phyloP scores from a whole-genome alignment of 441 rosid species.

The Lepidium campestre region DNA sequence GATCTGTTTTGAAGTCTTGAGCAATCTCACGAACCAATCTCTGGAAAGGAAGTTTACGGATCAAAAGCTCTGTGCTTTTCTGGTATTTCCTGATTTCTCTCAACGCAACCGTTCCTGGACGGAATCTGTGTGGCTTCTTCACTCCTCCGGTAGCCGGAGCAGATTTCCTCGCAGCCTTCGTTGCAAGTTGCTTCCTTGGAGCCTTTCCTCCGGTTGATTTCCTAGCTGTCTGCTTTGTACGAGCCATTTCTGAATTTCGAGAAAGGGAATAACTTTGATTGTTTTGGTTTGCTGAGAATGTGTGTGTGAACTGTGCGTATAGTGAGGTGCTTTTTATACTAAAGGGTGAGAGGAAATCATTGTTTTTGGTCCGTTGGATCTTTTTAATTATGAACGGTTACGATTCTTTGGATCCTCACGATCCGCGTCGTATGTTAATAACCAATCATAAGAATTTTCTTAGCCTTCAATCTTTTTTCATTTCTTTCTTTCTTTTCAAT shows the following conservation, averaged over 20 bases:
- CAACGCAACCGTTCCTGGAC: constrained; percentile 54
- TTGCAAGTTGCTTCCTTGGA: constrained; percentile 55
- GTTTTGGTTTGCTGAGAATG: not conserved
- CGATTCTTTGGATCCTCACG: not conserved
- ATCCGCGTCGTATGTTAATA: constrained; percentile 11
- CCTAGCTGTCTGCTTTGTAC: constrained; percentile 57
- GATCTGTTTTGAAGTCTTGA: constrained; percentile 59
- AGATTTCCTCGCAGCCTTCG: constrained; percentile 53
- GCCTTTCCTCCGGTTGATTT: constrained; percentile 64
- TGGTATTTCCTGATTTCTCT: constrained; percentile 41
- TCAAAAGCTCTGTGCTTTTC: constrained; percentile 22
- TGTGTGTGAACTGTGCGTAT: not conserved
- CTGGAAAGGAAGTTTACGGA: constrained; percentile 31
- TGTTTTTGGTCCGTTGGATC: constrained; percentile 16
- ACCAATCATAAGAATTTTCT: constrained; percentile 9
- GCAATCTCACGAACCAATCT: constrained; percentile 42
- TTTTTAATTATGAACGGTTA: not conserved
- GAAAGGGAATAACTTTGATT: too few relatives aligned
- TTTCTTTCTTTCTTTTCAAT: too few relatives aligned
- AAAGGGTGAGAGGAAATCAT: not conserved
- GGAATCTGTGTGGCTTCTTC: constrained; percentile 64
- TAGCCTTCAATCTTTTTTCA: not conserved
- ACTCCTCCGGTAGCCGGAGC: constrained; percentile 64
- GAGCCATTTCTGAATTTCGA: constrained; percentile 31
- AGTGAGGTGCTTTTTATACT: constrained; percentile 14